Evolutionary conservation across 2,329 filamentous ascomycete species (phyloP).

Genomic region (Sporothrix luriei): DNA sequence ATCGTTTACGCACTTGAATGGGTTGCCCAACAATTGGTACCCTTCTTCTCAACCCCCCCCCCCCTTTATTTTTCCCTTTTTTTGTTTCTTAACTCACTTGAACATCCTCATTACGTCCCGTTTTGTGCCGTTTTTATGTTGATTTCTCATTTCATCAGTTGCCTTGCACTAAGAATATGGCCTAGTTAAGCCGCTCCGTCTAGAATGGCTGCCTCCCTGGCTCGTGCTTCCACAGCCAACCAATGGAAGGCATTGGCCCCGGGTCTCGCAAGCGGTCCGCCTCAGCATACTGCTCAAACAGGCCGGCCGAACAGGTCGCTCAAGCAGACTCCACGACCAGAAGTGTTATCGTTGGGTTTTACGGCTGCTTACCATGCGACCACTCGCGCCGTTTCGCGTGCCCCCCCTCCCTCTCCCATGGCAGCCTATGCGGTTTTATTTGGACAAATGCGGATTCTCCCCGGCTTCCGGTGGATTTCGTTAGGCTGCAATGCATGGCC

Average conservation of each 20-base stretch:
- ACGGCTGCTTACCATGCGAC: background rate
- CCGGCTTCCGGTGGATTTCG: background rate
- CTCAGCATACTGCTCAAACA: background rate
- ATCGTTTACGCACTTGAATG: too few relatives aligned
- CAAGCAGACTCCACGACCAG: background rate
- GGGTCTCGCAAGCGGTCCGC: background rate
- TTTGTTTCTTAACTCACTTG: background rate
- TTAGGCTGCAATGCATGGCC: conserved; percentile 29
- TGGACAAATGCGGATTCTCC: background rate
- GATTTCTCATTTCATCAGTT: background rate
- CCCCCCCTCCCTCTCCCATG: background rate
- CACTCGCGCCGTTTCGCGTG: conserved; percentile 5
- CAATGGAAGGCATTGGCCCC: background rate
- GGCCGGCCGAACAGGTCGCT: background rate
- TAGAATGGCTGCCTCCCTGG: background rate
- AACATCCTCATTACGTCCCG: background rate
- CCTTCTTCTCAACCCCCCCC: too few relatives aligned
- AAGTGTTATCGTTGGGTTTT: too few relatives aligned
- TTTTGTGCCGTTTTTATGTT: background rate
- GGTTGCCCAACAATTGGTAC: too few relatives aligned
- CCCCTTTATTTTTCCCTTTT: too few relatives aligned
- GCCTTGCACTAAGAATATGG: background rate
- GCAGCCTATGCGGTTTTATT: background rate
- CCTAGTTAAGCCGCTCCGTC: background rate
- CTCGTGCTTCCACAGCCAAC: conserved; percentile 11